phyloP scores from a whole-genome alignment of 805 yeast genomes.

The Kuraishia cidri region DNA sequence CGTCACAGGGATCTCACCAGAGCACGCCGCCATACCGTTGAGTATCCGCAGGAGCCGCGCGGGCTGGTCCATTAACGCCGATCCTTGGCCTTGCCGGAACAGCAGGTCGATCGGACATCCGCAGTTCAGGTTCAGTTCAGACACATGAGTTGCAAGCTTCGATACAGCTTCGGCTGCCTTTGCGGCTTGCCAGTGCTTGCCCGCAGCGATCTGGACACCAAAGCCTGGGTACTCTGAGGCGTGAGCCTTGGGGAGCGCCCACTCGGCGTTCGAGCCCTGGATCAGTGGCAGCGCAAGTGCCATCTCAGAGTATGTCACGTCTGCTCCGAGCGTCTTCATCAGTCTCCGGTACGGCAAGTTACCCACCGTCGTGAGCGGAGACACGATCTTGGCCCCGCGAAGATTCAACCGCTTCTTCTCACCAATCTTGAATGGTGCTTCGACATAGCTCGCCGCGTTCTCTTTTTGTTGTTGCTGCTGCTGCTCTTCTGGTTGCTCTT shows the following conservation, averaged over 20 bases:
- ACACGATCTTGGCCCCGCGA: slow-evolving; percentile 71
- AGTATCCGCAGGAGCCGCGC: slow-evolving; percentile 70
- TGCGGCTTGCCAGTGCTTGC: slow-evolving; percentile 89
- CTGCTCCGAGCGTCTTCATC: slow-evolving; percentile 87
- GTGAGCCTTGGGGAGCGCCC: slow-evolving; percentile 96
- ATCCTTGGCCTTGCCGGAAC: slow-evolving; percentile 93
- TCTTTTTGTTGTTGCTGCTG: slow-evolving; percentile 19
- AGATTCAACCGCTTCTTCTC: slow-evolving; percentile 76
- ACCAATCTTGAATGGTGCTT: slow-evolving; percentile 65
- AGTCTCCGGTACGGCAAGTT: slow-evolving; percentile 91
- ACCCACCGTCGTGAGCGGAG: slow-evolving; percentile 97
- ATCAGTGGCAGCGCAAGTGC: slow-evolving; percentile 79
- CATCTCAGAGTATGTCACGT: slow-evolving; percentile 93
- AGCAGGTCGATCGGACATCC: slow-evolving; percentile 97
- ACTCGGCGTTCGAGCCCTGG: slow-evolving; percentile 88
- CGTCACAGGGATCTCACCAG: slow-evolving; percentile 89
- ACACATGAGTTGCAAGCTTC: slow-evolving; percentile 47
- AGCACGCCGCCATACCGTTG: slow-evolving; percentile 80
- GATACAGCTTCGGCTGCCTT: slow-evolving; percentile 81
- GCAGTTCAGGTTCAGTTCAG: slow-evolving; percentile 85
- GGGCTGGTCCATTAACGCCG: slow-evolving; percentile 86
- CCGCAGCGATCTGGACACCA: slow-evolving; percentile 89
- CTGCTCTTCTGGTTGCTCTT: slow-evolving; percentile 24
- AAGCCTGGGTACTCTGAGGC: slow-evolving; percentile 73
- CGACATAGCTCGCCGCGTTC: slow-evolving; percentile 47